A percentile compares a stretch with the other conserved stretches of the same genome.
Conservation (phyloP, 2,329 filamentous ascomycete species). For the Alternaria incomplexa region DNA sequence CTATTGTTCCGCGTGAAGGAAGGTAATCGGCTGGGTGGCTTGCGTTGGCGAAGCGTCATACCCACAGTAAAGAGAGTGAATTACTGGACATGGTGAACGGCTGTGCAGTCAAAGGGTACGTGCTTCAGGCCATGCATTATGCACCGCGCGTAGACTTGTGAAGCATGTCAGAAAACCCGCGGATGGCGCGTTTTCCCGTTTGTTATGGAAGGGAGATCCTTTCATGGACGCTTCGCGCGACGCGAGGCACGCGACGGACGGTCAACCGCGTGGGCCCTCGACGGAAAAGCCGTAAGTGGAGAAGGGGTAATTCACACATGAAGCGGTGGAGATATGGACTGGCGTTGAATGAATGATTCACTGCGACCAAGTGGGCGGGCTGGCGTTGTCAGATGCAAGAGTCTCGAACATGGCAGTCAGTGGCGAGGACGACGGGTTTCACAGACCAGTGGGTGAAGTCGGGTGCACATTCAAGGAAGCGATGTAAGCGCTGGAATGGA, state of each 20-base stretch:
- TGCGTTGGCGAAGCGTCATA: not conserved
- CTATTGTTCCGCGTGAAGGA: not conserved
- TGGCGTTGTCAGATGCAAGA: constrained; percentile 3
- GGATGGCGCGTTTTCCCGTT: not conserved
- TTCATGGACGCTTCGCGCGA: constrained; percentile 6
- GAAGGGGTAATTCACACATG: not conserved
- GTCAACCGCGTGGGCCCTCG: not conserved
- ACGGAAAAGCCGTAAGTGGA: not conserved
- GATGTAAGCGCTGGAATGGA: constrained; percentile 17
- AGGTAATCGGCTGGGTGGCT: not conserved
- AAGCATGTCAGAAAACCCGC: not conserved
- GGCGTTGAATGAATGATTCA: not conserved
- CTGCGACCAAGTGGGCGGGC: not conserved
- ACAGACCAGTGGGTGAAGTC: not conserved
- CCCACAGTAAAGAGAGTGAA: not conserved
- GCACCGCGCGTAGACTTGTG: not conserved
- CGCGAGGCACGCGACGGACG: constrained; percentile 6
- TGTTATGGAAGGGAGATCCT: not conserved
- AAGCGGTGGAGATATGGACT: not conserved
- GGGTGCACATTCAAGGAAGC: constrained; percentile 1
- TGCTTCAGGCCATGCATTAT: not conserved
- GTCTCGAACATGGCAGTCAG: not conserved
- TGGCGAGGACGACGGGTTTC: not conserved
- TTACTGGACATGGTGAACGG: not conserved
- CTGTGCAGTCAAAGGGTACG: not conserved